Conservation (phyloP, 805 yeast genomes). For the Monosporozyma yasuniensis region DNA sequence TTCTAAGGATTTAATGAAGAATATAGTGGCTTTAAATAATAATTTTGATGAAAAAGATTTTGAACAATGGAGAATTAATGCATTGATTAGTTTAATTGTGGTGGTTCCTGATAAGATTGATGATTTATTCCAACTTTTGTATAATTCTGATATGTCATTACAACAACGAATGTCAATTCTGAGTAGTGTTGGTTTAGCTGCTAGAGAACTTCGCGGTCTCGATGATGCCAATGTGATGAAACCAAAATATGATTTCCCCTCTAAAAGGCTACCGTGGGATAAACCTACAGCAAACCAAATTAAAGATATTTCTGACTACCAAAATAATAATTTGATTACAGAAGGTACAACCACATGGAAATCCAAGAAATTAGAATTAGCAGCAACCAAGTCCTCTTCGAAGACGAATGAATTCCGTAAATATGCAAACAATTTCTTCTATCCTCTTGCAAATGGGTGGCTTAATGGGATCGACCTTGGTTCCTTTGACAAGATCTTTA, state of each 20-base stretch:
- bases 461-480: slow-evolving; percentile 47
- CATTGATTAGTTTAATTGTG: slow-evolving; percentile 56
- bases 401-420: slow-evolving; percentile 26
- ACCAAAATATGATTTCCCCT: slow-evolving; percentile 30
- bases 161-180: slow-evolving; percentile 67
- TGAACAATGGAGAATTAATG: slow-evolving; percentile 54
- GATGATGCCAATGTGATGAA: slow-evolving; percentile 42
- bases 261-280: slow-evolving; percentile 28
- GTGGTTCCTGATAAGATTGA: slow-evolving; percentile 41
- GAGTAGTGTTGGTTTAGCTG: slow-evolving; percentile 59
- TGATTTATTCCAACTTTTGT: slow-evolving; percentile 36
- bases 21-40: slow-evolving; percentile 48
- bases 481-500: slow-evolving; percentile 41
- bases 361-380: slow-evolving; percentile 26
- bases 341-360: slow-evolving; percentile 20
- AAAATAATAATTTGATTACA: neutral
- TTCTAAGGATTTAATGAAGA: slow-evolving; percentile 43
- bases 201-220: slow-evolving; percentile 60
- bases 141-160: slow-evolving; percentile 69
- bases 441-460: slow-evolving; percentile 48
- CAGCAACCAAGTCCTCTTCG: neutral
- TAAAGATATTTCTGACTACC: slow-evolving; percentile 2
- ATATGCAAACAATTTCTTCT: slow-evolving; percentile 39
- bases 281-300: slow-evolving; percentile 2
- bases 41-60: slow-evolving; percentile 49